Conservation (phyloP, 2,329 filamentous ascomycete species). For the Colletotrichum sp. region DNA sequence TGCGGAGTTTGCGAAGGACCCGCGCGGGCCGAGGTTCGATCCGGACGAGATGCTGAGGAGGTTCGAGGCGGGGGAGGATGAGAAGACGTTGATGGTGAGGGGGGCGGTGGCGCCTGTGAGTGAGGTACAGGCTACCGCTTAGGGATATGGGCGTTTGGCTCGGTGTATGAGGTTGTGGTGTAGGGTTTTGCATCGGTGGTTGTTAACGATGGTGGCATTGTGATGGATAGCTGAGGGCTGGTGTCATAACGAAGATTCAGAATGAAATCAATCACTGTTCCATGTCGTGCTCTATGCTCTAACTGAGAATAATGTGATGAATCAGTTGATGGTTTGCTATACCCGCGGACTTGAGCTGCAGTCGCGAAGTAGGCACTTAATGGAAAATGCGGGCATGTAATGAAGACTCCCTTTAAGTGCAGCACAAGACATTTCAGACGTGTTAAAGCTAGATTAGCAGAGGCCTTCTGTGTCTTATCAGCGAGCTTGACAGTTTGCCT, state of each 20-base stretch:
- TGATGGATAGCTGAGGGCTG: background rate
- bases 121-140: background rate
- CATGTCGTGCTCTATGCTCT: background rate
- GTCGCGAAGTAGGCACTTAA: background rate
- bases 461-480: background rate
- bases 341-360: background rate
- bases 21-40: constrained; percentile 20
- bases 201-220: background rate
- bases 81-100: background rate
- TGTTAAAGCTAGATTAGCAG: background rate
- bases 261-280: background rate
- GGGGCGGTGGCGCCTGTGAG: background rate
- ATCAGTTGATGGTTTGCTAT: fast-evolving
- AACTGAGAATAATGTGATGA: fast-evolving
- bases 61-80: background rate
- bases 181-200: background rate
- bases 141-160: fast-evolving
- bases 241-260: background rate
- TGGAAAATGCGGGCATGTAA: background rate
- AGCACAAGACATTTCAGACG: fast-evolving
- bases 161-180: fast-evolving
- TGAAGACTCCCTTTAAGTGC: background rate
- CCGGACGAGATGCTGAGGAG: constrained; percentile 6
- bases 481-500: background rate
- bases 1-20: constrained; percentile 42